Conservation (phyloP, 306 rosid species). For the Boehmeria nivea region DNA sequence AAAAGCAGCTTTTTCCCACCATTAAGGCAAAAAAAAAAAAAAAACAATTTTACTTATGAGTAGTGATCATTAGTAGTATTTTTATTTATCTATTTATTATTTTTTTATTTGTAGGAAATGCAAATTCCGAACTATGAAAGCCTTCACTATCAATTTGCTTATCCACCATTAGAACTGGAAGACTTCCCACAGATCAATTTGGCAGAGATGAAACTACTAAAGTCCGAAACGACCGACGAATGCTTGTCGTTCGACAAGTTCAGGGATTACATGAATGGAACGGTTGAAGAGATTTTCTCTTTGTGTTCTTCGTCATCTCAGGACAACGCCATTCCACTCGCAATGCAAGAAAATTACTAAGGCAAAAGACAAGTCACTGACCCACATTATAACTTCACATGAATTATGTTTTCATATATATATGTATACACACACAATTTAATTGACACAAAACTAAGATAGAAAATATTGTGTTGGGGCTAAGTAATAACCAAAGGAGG, state of each 20-base stretch:
- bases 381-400: slow-evolving; percentile 3
- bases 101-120: slow-evolving; percentile 41
- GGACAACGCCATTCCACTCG: slow-evolving; percentile 40
- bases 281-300: slow-evolving; percentile 79
- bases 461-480: slow-evolving; percentile 36
- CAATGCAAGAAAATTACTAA: slow-evolving; percentile 42
- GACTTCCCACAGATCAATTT: slow-evolving; percentile 67
- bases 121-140: slow-evolving; percentile 32
- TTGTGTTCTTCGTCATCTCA: slow-evolving; percentile 58
- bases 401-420: slow-evolving; percentile 21
- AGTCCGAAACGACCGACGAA: slow-evolving; percentile 46
- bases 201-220: slow-evolving; percentile 46
- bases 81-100: background rate
- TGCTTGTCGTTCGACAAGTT: slow-evolving; percentile 51
- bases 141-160: slow-evolving; percentile 48
- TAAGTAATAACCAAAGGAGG: slow-evolving; percentile 40
- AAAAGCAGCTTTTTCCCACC: too few species aligned
- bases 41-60: too few species aligned
- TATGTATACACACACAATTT: slow-evolving; percentile 16
- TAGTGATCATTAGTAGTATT: too few species aligned
- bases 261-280: slow-evolving; percentile 58
- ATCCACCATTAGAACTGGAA: slow-evolving; percentile 68
- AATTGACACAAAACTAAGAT: slow-evolving; percentile 33
- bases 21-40: too few species aligned
- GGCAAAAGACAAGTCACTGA: slow-evolving; percentile 9